Evolutionary conservation across 1,284 basidiomycete species (phyloP).

Genomic region (Sutorius eximius): DNA sequence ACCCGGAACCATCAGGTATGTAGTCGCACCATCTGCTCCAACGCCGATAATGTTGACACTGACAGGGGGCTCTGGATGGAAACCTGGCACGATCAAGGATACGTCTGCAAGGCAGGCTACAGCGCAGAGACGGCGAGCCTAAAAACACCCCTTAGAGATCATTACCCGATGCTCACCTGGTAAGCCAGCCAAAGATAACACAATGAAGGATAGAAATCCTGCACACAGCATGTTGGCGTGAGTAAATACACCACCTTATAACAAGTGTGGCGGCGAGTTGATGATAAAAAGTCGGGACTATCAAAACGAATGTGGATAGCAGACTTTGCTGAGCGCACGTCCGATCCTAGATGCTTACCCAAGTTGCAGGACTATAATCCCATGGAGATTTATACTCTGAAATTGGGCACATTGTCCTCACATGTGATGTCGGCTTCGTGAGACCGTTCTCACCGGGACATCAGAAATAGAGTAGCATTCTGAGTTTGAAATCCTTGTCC

Average conservation of each 20-base stretch:
- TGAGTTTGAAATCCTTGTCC: background rate
- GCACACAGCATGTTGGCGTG: background rate
- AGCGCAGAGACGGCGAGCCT: too few species aligned
- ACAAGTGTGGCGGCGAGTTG: background rate
- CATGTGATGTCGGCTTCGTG: background rate
- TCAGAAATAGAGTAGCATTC: too few species aligned
- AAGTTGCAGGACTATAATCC: background rate
- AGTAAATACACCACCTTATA: background rate
- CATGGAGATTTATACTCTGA: background rate
- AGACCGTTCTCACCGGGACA: too few species aligned
- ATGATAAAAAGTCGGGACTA: background rate
- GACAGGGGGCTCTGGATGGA: constrained; percentile 44
- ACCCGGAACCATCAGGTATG: constrained; percentile 42
- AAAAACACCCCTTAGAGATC: background rate
- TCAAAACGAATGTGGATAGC: too few species aligned
- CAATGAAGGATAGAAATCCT: background rate
- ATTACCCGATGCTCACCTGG: background rate
- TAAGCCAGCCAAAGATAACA: too few species aligned
- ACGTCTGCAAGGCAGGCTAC: too few species aligned
- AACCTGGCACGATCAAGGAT: constrained; percentile 8
- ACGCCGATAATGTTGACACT: constrained; percentile 42
- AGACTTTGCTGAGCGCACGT: background rate
- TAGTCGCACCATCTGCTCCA: constrained; percentile 43
- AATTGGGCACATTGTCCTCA: background rate
- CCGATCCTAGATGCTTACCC: too few species aligned